phyloP scores from a whole-genome alignment of 805 yeast genomes.

The Candida krabiensis region DNA sequence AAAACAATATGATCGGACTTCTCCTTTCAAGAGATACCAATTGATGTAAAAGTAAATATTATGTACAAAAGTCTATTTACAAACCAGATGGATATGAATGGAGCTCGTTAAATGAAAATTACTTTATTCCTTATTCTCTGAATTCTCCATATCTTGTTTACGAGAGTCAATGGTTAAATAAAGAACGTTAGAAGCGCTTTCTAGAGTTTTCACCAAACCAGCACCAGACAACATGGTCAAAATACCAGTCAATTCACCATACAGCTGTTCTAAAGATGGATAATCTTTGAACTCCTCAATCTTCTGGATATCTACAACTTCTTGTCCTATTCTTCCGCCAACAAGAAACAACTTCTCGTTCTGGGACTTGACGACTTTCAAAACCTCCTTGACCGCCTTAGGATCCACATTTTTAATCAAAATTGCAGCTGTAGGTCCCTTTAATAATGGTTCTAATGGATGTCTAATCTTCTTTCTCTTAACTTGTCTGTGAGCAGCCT shows the following conservation, averaged over 20 bases:
- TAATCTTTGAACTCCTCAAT: conserved; percentile 68
- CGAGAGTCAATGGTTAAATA: conserved; percentile 76
- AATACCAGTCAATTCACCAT: conserved; percentile 79
- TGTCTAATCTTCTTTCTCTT: conserved; percentile 49
- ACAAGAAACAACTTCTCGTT: conserved; percentile 76
- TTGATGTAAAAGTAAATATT: neutral
- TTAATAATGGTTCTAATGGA: conserved; percentile 67
- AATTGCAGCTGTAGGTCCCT: conserved; percentile 86
- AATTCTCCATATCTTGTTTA: conserved; percentile 29
- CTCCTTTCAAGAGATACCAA: neutral
- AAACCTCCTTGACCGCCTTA: conserved; percentile 55
- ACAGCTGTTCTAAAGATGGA: conserved; percentile 69
- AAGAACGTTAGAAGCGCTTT: conserved; percentile 62
- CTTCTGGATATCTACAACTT: conserved; percentile 49
- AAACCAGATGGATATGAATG: neutral
- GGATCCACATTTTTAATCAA: conserved; percentile 72
- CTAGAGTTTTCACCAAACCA: conserved; percentile 80
- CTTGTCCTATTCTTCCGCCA: conserved; percentile 80
- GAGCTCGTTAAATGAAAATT: neutral
- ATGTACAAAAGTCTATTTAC: neutral
- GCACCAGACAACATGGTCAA: conserved; percentile 87
- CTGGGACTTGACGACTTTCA: conserved; percentile 59
- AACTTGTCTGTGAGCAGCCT: conserved; percentile 41
- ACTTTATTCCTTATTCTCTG: conserved; percentile 1
- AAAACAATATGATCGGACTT: too few species aligned